Evolutionary conservation across 2,329 filamentous ascomycete species (phyloP).

Genomic region (Talaromyces verruculosus): DNA sequence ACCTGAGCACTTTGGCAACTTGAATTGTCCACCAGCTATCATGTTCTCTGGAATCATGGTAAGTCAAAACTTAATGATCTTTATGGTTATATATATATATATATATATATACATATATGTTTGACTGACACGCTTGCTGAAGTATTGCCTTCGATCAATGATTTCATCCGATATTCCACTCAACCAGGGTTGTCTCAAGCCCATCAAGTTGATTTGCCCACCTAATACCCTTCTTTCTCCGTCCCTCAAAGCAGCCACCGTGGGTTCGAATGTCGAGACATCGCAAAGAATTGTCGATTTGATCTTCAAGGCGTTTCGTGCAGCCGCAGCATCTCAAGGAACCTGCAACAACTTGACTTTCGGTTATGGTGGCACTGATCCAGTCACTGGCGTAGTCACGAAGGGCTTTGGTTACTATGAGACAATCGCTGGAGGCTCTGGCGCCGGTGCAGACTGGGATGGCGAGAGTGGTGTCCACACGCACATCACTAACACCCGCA

Average conservation of each 20-base stretch:
- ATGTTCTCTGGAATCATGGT: constrained; percentile 77
- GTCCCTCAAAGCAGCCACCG: constrained; percentile 73
- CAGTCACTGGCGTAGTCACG: constrained; percentile 54
- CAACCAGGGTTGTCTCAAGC: constrained; percentile 79
- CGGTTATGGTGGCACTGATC: constrained; percentile 69
- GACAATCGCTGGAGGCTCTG: constrained; percentile 78
- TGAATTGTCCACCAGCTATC: constrained; percentile 78
- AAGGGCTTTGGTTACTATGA: constrained; percentile 85
- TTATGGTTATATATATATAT: too few relatives aligned
- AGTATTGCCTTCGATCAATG: constrained; percentile 74
- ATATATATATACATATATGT: too few relatives aligned
- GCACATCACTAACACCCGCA: constrained; percentile 86
- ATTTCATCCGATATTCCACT: constrained; percentile 80
- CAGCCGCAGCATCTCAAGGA: constrained; percentile 75
- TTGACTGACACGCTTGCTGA: too few relatives aligned
- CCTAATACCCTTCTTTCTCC: constrained; percentile 71
- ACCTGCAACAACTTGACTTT: constrained; percentile 85
- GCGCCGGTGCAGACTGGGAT: constrained; percentile 72
- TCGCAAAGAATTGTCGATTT: constrained; percentile 79
- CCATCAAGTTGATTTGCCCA: constrained; percentile 71
- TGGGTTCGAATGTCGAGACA: constrained; percentile 79
- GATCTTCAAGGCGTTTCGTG: constrained; percentile 75
- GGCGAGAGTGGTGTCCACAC: constrained; percentile 76
- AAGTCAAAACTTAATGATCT: too few relatives aligned
- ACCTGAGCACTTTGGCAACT: constrained; percentile 75